Base-by-base conservation (phyloP, 2,329 filamentous ascomycete genomes). In the Fusarium cyanostomum region DNA sequence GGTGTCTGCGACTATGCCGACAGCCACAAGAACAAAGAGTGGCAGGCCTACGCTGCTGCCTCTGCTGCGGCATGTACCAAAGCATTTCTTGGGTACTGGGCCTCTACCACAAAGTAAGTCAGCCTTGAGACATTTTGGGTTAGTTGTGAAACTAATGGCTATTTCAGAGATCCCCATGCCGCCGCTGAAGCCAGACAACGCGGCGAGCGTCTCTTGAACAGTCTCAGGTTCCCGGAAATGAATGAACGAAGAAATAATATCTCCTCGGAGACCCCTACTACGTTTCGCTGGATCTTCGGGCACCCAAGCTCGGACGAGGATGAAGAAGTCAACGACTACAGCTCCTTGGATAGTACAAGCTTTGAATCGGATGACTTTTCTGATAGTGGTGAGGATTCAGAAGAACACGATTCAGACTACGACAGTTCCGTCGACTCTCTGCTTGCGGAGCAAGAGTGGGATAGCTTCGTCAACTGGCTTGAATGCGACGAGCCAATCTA, bases 1-100 rank as follows among this genome's bases (percentile, higher is more conserved):
- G 48, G 63, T 2, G 57, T 46, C 5, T 56, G 50, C 9, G 61
- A 66, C 30, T 66, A 64, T 15, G 57, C 57, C 13, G 62, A 66
- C n/a, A 59, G 60, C 7, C 38, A 51, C 9, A 64, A 66, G 24
- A 50, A 41, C 13, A 50, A 61, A 2, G 16, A 7, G 3, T 64
- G 53, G 49, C 60, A 56, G 7, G 21, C 8, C 0, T 58, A 46
- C 35, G 50, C 52, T 5, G 52, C 60, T 6, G 31, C 46, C 1
- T 46, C 43, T 0, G 59, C 38, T 1, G 46, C 11, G 10, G 57
- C 53, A 9, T 48, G 42, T 12, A 39, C 34, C 3, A 60, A 15
- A 18, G 42, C 48, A 1, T 48, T 64, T 11, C 42, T 61, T 11
- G 34, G 27, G 8, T 8, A 49, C n/a, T 64, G 53, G 58, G 13